A percentile compares a stretch with the other conserved stretches of the same genome.
Evolutionary conservation across 2,329 filamentous ascomycete genomes (phyloP).

Genomic region (Aspergillus latus): DNA sequence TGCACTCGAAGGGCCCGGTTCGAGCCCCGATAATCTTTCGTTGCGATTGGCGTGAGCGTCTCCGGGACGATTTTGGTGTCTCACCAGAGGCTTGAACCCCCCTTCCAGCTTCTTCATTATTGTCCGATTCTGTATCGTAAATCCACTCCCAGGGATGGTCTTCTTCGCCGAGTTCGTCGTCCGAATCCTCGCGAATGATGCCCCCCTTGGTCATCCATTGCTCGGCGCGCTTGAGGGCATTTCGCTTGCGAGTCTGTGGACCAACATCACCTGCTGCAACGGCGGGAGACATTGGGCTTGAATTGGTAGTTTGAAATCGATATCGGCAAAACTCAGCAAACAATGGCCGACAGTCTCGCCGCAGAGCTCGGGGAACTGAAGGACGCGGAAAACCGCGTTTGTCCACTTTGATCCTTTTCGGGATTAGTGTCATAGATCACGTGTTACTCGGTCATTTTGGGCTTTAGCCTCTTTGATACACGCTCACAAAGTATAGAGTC

Average conservation of each 20-base stretch:
- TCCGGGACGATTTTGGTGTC: conserved; percentile 27
- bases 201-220: conserved; percentile 60
- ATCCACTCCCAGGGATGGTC: conserved; percentile 80
- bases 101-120: conserved; percentile 21
- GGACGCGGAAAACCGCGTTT: conserved; percentile 30
- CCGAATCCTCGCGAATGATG: conserved; percentile 73
- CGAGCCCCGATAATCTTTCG: conserved; percentile 73
- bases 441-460: conserved; percentile 16
- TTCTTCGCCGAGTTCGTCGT: conserved; percentile 77
- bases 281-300: conserved; percentile 22
- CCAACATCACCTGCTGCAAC: conserved; percentile 19
- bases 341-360: conserved; percentile 4
- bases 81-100: conserved; percentile 20
- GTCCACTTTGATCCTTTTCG: conserved; percentile 31
- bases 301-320: background rate
- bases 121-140: conserved; percentile 50
- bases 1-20: conserved; percentile 78
- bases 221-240: conserved; percentile 41
- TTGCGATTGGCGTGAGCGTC: conserved; percentile 31
- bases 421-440: conserved; percentile 4
- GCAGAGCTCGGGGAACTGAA: conserved; percentile 4
- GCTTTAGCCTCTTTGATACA: conserved; percentile 23
- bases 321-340: background rate
- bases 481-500: background rate
- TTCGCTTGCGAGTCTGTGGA: conserved; percentile 20